These are phyloP conservation scores for Cytospora chrysosperma DNA, from an alignment of 2,329 filamentous ascomycete genomes.

Conservation along the genomic window DNA sequence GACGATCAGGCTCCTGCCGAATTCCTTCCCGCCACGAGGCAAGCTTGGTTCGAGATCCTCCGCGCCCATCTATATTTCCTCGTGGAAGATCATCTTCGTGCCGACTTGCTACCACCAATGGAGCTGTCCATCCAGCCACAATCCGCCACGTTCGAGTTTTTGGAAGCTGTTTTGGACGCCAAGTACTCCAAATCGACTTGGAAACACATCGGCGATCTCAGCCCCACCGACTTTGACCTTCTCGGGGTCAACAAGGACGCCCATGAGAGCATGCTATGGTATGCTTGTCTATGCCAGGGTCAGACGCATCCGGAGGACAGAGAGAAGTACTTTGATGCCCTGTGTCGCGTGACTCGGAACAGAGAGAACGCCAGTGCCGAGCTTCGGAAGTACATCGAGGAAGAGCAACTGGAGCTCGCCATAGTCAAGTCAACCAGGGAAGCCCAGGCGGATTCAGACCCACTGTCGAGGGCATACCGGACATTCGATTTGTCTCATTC, in stretches of 20 bases:
- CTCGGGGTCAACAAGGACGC: constrained; percentile 29
- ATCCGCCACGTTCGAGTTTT: constrained; percentile 4
- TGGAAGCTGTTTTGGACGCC: constrained; percentile 10
- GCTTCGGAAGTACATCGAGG: constrained; percentile 19
- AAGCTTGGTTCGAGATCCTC: constrained; percentile 21
- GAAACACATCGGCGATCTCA: constrained; percentile 16
- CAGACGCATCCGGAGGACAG: constrained; percentile 26
- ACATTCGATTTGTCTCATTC: constrained; percentile 1
- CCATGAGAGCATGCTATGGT: constrained; percentile 31
- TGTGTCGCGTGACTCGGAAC: constrained; percentile 26
- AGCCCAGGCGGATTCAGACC: constrained; percentile 1
- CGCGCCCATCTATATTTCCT: constrained; percentile 22
- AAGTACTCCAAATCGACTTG: constrained; percentile 17
- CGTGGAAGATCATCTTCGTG: constrained; percentile 13
- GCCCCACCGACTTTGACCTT: constrained; percentile 24
- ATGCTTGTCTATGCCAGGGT: constrained; percentile 30
- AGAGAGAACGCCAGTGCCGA: constrained; percentile 26
- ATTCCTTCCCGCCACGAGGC: constrained; percentile 8
- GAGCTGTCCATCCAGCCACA: constrained; percentile 11
- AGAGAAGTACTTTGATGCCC: constrained; percentile 22
- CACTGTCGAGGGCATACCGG: constrained; percentile 18
- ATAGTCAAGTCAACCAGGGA: constrained; percentile 18
- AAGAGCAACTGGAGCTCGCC: constrained; percentile 15
- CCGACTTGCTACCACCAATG: constrained; percentile 7
- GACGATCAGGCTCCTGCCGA: not conserved